Evolutionary conservation across 129 eudicot species (phyloP).

Genomic region (Logfia minima): DNA sequence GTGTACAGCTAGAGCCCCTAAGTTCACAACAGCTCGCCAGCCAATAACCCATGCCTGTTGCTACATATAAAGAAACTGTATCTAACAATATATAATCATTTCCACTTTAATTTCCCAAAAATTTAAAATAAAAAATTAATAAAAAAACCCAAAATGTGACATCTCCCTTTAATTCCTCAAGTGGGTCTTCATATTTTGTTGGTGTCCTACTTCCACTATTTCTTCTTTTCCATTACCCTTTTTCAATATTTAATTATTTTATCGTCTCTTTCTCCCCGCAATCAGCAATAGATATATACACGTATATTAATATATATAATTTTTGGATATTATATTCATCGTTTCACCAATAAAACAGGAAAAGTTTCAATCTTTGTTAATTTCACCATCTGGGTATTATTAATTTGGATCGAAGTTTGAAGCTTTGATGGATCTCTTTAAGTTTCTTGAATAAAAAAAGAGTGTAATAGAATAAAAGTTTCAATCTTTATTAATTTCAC

Average conservation of each 20-base stretch:
- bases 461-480: background rate
- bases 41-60: constrained; percentile 27
- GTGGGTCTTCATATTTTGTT: constrained; percentile 27
- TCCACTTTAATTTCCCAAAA: constrained; percentile 10
- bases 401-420: background rate
- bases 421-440: background rate
- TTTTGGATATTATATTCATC: background rate
- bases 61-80: constrained; percentile 1
- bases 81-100: background rate
- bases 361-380: background rate
- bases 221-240: constrained; percentile 9
- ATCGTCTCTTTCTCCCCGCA: constrained; percentile 11
- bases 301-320: background rate
- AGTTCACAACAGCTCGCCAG: background rate
- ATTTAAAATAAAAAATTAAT: too few relatives aligned
- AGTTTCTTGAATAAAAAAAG: background rate
- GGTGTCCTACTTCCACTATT: constrained; percentile 33
- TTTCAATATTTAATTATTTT: background rate
- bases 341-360: constrained; percentile 20
- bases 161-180: background rate
- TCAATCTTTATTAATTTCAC: background rate
- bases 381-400: background rate
- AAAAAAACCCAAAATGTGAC: background rate
- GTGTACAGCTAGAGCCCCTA: constrained; percentile 15
- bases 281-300: background rate